Conservation (phyloP, 2,329 filamentous ascomycete genomes). For the Trichoderma aggressivum region DNA sequence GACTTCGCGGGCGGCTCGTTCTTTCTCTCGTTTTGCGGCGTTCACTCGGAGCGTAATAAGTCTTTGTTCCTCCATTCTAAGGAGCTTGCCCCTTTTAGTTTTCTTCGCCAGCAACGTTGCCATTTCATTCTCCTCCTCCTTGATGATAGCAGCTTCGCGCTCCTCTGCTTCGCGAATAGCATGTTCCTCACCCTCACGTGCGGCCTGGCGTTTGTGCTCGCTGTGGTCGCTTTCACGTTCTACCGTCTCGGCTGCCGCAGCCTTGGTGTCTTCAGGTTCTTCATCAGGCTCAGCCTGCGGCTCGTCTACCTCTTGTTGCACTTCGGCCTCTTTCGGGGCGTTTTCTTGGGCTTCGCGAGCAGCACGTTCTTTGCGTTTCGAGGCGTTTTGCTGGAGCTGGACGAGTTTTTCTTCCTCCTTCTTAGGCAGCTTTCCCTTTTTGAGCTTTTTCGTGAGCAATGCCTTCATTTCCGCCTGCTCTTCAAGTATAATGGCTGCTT, state of each 20-base stretch:
- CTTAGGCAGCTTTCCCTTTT: slow-evolving; percentile 45
- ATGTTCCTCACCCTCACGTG: slow-evolving; percentile 23
- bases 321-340: slow-evolving; percentile 13
- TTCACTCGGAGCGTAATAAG: not conserved
- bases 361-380: slow-evolving; percentile 36
- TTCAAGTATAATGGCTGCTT: slow-evolving; percentile 23
- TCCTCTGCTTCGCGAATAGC: slow-evolving; percentile 28
- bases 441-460: slow-evolving; percentile 48
- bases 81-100: slow-evolving; percentile 20
- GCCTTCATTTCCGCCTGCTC: slow-evolving; percentile 40
- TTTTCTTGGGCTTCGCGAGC: slow-evolving; percentile 28
- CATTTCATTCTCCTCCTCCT: slow-evolving; percentile 42
- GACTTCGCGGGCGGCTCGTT: slow-evolving; percentile 5
- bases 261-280: slow-evolving; percentile 24
- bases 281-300: slow-evolving; percentile 21
- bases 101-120: slow-evolving; percentile 34
- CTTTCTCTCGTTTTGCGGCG: slow-evolving; percentile 6
- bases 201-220: slow-evolving; percentile 24
- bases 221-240: slow-evolving; percentile 29
- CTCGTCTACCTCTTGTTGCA: slow-evolving; percentile 24
- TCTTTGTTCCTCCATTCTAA: slow-evolving; percentile 20
- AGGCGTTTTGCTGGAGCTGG: slow-evolving; percentile 34
- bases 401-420: slow-evolving; percentile 46
- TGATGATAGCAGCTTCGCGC: slow-evolving; percentile 18
- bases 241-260: slow-evolving; percentile 33